Evolutionary conservation across 139 green algal genomes (phyloP), one percentile per base, ranked within the genome.

Genomic region (Micractinium sp.): DNA sequence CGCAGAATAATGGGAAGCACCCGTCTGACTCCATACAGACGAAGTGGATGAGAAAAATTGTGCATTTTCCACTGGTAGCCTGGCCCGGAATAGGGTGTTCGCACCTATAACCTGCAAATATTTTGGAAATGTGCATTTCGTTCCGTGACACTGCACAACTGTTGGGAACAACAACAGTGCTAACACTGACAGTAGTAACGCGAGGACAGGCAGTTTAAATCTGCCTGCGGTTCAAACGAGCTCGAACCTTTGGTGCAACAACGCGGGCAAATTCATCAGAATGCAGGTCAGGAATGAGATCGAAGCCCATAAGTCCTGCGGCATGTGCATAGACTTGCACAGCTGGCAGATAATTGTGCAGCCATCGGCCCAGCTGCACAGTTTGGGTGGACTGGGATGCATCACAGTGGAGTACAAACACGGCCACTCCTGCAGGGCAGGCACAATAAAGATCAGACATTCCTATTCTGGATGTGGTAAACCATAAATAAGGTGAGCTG

Each of bases 1-100:
- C 13, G 86, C 87, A 1, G 92, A 53, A 80, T 94, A 94, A 61
- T 94, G 89, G 7, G 79, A 82, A 15, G 86, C 89, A 1, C 91
- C 92, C 3, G 87, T 61, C 63, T 93, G 91, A 38, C 81, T 88
- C 92, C 92, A 94, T 1, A 93, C 75, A 2, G 91, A 76, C 0
- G 91, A 89, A 33, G 89, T 92, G 31, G 92, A 94, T 4, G 89
- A 92, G 67, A 94, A 90, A 23, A 92, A 69, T 13, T 38, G 13
- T 0, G 27, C 63, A 27, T 31, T 33, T 56, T 78, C 29, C 9
- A 1, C 7, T 0, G 81, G 81, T 27, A 82, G 36, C 33, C 33
- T 5, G 25, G 66, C 29, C 0, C 38, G 5, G 7, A 36, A 47
- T 13, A 89, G 20, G 9, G 85, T 20, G n/a, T 25, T 74, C 31